phyloP scores from a whole-genome alignment of 768 basidiomycete genomes.

The Amanita rubescens region DNA sequence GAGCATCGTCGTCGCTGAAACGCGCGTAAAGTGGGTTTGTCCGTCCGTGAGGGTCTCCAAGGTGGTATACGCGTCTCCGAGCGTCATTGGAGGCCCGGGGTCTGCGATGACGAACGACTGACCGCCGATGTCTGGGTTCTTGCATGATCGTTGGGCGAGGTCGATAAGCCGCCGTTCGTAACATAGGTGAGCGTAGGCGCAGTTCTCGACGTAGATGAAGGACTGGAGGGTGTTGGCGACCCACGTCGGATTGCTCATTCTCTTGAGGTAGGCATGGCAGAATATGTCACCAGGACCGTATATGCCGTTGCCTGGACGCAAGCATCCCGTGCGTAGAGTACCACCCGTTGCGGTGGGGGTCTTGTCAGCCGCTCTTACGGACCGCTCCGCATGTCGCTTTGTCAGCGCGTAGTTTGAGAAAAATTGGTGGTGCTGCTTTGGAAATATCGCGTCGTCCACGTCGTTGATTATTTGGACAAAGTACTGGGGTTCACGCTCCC shows the following conservation, averaged over 20 bases:
- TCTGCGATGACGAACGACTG: conserved; percentile 63
- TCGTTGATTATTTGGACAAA: conserved; percentile 63
- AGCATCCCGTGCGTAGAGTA: conserved; percentile 57
- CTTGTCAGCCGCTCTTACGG: conserved; percentile 32
- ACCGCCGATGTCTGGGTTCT: conserved; percentile 62
- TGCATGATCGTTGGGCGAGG: conserved; percentile 29
- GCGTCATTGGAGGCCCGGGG: conserved; percentile 54
- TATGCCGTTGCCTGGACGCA: conserved; percentile 74
- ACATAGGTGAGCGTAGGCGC: conserved; percentile 59
- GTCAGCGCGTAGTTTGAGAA: conserved; percentile 77
- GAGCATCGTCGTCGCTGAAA: conserved; percentile 62
- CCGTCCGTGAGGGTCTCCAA: conserved; percentile 52
- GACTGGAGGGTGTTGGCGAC: conserved; percentile 48
- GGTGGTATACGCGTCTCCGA: conserved; percentile 52
- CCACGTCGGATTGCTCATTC: conserved; percentile 59
- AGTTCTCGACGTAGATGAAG: conserved; percentile 72
- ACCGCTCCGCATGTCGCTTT: conserved; percentile 50
- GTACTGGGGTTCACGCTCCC: conserved; percentile 50
- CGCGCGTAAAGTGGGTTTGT: conserved; percentile 42
- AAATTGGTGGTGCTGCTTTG: conserved; percentile 50
- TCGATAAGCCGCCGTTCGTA: conserved; percentile 71
- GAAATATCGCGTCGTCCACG: conserved; percentile 39
- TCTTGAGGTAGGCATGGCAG: conserved; percentile 54
- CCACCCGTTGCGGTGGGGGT: conserved; percentile 18
- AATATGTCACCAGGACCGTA: conserved; percentile 73